Conservation (phyloP, 1,139 yeast genomes). For the Hyphopichia pseudoburtonii region DNA sequence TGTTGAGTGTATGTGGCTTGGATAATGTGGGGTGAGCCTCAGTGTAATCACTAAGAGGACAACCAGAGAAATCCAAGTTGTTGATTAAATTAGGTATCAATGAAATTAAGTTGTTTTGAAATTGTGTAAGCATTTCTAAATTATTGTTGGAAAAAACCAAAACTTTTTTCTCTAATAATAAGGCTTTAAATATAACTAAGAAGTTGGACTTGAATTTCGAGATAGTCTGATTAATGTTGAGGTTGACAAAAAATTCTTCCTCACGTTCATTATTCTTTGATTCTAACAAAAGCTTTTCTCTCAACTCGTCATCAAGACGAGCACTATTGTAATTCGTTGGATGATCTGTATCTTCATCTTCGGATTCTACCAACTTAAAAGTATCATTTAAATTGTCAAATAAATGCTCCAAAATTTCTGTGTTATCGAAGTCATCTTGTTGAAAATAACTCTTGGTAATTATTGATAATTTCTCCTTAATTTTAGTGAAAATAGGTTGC, state of each 20-base stretch:
- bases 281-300: conserved; percentile 6
- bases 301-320: conserved; percentile 1
- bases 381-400: conserved; percentile 65
- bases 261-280: conserved; percentile 23
- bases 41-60: conserved; percentile 66
- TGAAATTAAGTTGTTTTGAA: conserved; percentile 71
- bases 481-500: conserved; percentile 84
- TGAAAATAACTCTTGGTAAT: conserved; percentile 84
- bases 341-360: conserved; percentile 6
- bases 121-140: conserved; percentile 74
- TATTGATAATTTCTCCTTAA: conserved; percentile 85
- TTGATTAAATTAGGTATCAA: conserved; percentile 76
- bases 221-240: conserved; percentile 68
- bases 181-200: conserved; percentile 71
- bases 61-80: conserved; percentile 74
- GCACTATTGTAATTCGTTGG: background rate
- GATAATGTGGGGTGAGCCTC: conserved; percentile 48
- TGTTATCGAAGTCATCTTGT: conserved; percentile 76
- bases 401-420: conserved; percentile 63
- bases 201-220: conserved; percentile 58
- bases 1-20: conserved; percentile 69
- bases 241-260: conserved; percentile 65
- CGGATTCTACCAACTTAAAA: conserved; percentile 28
- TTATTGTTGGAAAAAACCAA: conserved; percentile 72
- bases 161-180: conserved; percentile 71